Evolutionary conservation across 2,329 filamentous ascomycete genomes (phyloP), one percentile per base, ranked within the genome.

Genomic region (Neophaeococcomyces mojaviensis): DNA sequence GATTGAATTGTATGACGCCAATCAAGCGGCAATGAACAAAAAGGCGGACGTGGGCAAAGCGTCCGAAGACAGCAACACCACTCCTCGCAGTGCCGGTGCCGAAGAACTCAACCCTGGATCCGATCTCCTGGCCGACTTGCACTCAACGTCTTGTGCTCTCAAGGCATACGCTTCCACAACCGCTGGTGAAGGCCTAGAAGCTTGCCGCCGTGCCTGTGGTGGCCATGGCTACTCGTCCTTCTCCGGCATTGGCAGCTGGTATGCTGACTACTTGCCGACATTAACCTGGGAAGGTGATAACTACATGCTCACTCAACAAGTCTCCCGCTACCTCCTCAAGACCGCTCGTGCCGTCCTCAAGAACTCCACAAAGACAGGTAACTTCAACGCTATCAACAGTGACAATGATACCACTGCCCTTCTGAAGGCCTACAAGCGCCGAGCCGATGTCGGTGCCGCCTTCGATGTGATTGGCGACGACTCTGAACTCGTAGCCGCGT

Each of bases 221-320:
- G 84, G 85, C 4, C 85, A 88, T 61, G 84, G 84, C 38, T 88
- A 87, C 69, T 81, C 75, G 45, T 79, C 74, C 58, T 86, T 87
- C 68, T 79, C 79, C 45, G 85, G 85, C n/a, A 86, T 89, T 55
- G 84, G 83, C 1, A 68, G 76, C 15, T 85, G 78, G 75, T 88
- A 87, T 57, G 74, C 83, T 22, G 84, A 88, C 62, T 87, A 88
- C 60, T 71, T 88, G 1, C 83, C 85, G 13, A 84, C 77, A 0
- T 64, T 71, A 12, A 86, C 82, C 8, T 86, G 81, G 80, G 84
- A 88, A 61, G 84, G 84, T 36, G 84, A 87, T 68, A 87, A 86
- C 70, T 88, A 85, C 69, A 87, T 88, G 84, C 70, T 88, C 49
- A 86, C 82, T 8, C 84, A 88, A 63, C 84, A 88, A 67, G 84